Base-by-base conservation (phyloP, 2,329 filamentous ascomycete genomes). In the Alternaria infectoria region DNA sequence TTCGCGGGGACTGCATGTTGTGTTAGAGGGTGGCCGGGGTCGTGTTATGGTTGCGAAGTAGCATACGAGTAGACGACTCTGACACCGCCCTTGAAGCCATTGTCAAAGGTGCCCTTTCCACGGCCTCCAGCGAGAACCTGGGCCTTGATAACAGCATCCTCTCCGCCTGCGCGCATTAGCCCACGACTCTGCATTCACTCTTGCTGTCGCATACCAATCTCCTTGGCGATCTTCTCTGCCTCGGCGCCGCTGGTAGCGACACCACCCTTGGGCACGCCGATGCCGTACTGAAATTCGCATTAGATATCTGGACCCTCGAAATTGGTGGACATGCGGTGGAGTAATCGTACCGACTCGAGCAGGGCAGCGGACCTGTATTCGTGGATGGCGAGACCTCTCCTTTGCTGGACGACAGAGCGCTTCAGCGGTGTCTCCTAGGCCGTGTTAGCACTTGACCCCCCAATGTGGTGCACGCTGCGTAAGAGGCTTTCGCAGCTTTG, bases 101-200 rank as follows among this genome's bases (percentile, higher is more conserved):
- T 98, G 86, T 97, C 93, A 81, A 99, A 99, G 75, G 90, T 91
- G 74, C 96, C 96, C 88, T 99, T 99, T 84, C 96, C 96, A 86
- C 96, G 92, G 71, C 96, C 96, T 84, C 96, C 96, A 68, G 96
- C 96, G 68, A 99, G 91, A 66, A 99, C 96, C 86, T 99, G 96
- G 67, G 96, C 96, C 89, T 99, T 99, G 88, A 99, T 98, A 75
- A 99, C 96, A 89, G 97, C 95, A 82, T 99, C 96, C 80, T 97
- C 95, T 76, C 88, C 88, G 73, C 88, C 91, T 86, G 74, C 62
- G 61, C 55, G 45, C 63, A 70, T 81, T 75, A 81, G 76, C 61
- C 57, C 57, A 43, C 15, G 10, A 57, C 59, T 69, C 60, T 73
- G 67, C 74, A 28, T 62, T 32, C 72, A 61, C 64, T 26, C 45